A percentile compares a stretch with the other conserved stretches of the same genome.
phyloP scores from a whole-genome alignment of 2,329 filamentous ascomycete genomes.

The Sarocladium kiliense region DNA sequence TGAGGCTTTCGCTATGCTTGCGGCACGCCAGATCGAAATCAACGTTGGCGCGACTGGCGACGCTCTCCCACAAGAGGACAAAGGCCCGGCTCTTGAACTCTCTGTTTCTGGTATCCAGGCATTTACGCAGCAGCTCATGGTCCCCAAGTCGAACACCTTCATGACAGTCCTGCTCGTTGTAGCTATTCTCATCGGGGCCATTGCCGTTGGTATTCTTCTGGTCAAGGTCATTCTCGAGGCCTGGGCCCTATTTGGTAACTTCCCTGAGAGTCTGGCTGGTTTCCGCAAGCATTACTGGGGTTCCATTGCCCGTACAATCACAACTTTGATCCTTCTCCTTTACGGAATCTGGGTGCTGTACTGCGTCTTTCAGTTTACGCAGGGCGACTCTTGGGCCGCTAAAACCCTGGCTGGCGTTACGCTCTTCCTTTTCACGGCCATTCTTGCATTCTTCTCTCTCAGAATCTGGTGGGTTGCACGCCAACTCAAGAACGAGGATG shows the following conservation, averaged over 20 bases:
- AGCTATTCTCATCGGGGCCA: slow-evolving; percentile 76
- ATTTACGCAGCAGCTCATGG: slow-evolving; percentile 76
- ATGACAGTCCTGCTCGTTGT: slow-evolving; percentile 92
- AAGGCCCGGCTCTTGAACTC: slow-evolving; percentile 30
- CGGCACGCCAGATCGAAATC: slow-evolving; percentile 24
- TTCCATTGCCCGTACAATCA: slow-evolving; percentile 81
- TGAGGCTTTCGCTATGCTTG: slow-evolving; percentile 42
- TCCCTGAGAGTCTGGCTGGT: slow-evolving; percentile 71
- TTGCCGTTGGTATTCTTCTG: slow-evolving; percentile 80
- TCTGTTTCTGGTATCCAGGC: slow-evolving; percentile 72
- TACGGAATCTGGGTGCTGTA: slow-evolving; percentile 96
- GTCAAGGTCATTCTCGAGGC: slow-evolving; percentile 87
- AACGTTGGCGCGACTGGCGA: slow-evolving; percentile 14
- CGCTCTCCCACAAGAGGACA: slow-evolving; percentile 12
- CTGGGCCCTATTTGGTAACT: slow-evolving; percentile 85
- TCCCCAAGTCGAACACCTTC: slow-evolving; percentile 87
- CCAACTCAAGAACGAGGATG: slow-evolving; percentile 68
- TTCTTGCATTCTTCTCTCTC: slow-evolving; percentile 79
- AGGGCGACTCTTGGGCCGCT: slow-evolving; percentile 90
- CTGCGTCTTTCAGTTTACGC: slow-evolving; percentile 91
- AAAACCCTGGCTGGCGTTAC: slow-evolving; percentile 80
- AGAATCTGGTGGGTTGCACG: slow-evolving; percentile 75
- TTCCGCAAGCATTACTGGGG: slow-evolving; percentile 98
- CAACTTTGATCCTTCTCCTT: slow-evolving; percentile 81
- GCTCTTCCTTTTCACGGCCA: slow-evolving; percentile 69